Evolutionary conservation across 2,329 filamentous ascomycete species (phyloP), one percentile per base, ranked within the genome.

Genomic region (Apiospora hydei): DNA sequence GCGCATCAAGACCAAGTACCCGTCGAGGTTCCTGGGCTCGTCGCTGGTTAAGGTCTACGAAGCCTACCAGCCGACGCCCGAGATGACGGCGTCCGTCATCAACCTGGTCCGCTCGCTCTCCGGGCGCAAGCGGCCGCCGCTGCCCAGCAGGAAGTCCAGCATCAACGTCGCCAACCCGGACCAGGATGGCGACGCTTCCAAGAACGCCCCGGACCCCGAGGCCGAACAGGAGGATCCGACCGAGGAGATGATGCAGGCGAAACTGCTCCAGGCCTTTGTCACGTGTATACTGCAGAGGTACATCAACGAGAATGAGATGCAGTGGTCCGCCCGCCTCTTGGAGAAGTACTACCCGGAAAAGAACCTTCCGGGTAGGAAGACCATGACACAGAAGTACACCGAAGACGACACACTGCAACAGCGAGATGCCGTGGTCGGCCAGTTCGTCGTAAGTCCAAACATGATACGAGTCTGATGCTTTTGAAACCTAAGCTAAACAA

Each of bases 271-370:
- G 78, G 91, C 91, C 1, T 95, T 96, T 80, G 86, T 94, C n/a
- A 94, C 92, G 0, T 93, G 93, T 78, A 83, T 95, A 24, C 82
- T 95, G 14, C 93, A 95, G 79, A 88, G 92, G 66, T 96, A 94
- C 75, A 87, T 94, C 73, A 90, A 90, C 75, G 84, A 82, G 8
- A 88, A 90, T 75, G 84, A 84, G 34, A 80, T 92, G 80, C 87
- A 88, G 66, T 92, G 90, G 90, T 87, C 90, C 2, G 83, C 88
- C 18, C 84, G 93, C 69, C 81, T 95, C 71, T 85, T 93, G 74
- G 93, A 96, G 81, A 90, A 88, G 72, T 89, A 91, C 74, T 85
- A 89, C 70, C 93, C 93, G 0, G 86, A 89, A 71, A 90, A 87
- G 77, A 85, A 90, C 30, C 86, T 95, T 8, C 88, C 89, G 0